Base-by-base conservation (phyloP, 805 yeast genomes). In the Cyberlindnera mrakii region DNA sequence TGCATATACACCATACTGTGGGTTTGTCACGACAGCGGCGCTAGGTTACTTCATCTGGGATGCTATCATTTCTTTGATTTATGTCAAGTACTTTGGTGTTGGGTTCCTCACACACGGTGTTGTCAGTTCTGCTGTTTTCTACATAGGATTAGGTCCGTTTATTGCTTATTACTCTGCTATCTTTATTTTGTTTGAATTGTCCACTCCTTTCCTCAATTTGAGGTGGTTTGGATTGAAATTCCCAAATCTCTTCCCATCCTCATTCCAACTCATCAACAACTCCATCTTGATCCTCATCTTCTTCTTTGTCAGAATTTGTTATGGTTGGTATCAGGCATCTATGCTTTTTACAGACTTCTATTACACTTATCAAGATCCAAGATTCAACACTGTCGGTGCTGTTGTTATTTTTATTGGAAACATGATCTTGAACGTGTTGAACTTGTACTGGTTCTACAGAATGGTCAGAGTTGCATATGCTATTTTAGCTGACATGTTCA, bases 11-110 rank as follows among this genome's bases (percentile, higher is more conserved):
- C 85, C 85, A 11, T 87, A 79, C 60, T 78, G 78, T 3, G 89
- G 84, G 1, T 65, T 87, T 33, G 80, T 82, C 7, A 67, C 77
- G 13, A 70, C 91, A 3, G 59, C 78, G 48, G 80, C 91, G 3
- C 54, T 70, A 13, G 96, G 95, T 2, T 88, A 88, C 65, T 88
- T 88, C 58, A 49, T 83, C n/a, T 88, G 96, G 96, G 96, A 88
- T 62, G 51, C 79, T 23, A 59, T 68, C 35, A 78, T 84, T 50
- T 85, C 93, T 49, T 18, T 76, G 9, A 60, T 61, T 39, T 72
- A 82, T 63, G 74, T 69, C 50, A 62, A 68, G 27, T 60, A 77
- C 48, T 87, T 85, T 61, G 96, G 96, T 1, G 42, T 73, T 16
- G 84, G 86, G 29, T 88, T 84, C 60, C 68, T 85, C 39, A 65